Evolutionary conservation across 495 filamentous ascomycete species (phyloP), one percentile per base, ranked within the genome.

Genomic region (Echria macrotheca): DNA sequence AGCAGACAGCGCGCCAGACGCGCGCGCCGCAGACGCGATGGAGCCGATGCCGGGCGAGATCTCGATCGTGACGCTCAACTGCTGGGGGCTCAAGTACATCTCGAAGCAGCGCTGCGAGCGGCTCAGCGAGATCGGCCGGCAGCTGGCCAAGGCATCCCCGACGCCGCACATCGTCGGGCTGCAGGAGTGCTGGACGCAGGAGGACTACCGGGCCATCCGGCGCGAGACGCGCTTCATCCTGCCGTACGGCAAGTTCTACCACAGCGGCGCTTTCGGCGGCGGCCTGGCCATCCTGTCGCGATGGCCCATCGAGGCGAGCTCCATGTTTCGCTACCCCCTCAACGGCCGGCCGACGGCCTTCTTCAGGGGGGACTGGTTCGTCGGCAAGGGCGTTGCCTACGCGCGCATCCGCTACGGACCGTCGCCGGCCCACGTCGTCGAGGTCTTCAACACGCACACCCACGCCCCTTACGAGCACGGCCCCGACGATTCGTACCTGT

Each of bases 271-370:
- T 28, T 90, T 96, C 57, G 91, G 93, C 21, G 87, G 84, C 29
- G 93, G 93, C 2, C 72, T 98, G 22, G 94, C 83, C 14, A 95
- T 98, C 49, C 73, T 98, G n/a, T 94, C 88, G 10, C 80, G 80
- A 76, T 97, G 88, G 89, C 93, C 91, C n/a, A 89, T 98, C 57
- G 88, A 90, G 53, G 88, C 95, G 69, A 91, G 85, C 67, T 79
- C 71, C 60, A 93, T 96, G 87, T 74, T 78, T 56, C 69, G 71
- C 5, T 98, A 96, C 62, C 84, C 91, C n/a, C 73, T 98, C 18
- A 96, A 96, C 64, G 94, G 94, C 15, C 79, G 91, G 14, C 94
- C 93, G 2, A 88, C 88, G 5, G 91, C 90, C 5, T 95, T 97
- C 69, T 95, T 83, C 66, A 76, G 91, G 42, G 93, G 93, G 4